Base-by-base conservation (phyloP, 1,139 yeast genomes). In the Magnusiomyces suaveolens region DNA sequence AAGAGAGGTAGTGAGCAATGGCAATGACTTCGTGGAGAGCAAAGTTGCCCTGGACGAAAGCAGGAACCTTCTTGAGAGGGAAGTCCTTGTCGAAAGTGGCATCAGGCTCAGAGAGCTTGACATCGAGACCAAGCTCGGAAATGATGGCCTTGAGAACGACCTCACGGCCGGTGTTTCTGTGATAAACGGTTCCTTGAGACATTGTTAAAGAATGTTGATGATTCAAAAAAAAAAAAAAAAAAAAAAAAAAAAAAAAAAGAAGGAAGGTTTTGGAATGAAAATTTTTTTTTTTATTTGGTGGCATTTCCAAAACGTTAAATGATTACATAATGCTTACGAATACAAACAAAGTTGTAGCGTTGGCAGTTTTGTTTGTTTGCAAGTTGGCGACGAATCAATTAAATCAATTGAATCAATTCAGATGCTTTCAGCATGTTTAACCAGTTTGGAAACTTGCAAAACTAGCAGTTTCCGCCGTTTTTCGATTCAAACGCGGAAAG, bases 21-120 rank as follows among this genome's bases (percentile, higher is more conserved):
- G 97, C 96, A 68, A 87, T 77, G 61, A 78, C 76, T 79, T 90
- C 97, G 65, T 80, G 78, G 67, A 90, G 77, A 70, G 81, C 81
- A 77, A 76, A 81, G 23, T 48, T 48, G 56, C 96, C 96, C 71
- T 86, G 84, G 62, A 85, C 81, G 65, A 85, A 87, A 62, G 89
- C 84, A 66, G 97, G 97, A 60, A 80, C 77, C 72, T 79, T 80
- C 66, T 74, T 77, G 67, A 83, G 73, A 64, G 96, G 96, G 81
- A 87, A 88, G 67, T 73, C 68, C 56, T 72, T 74, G 59, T 75
- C 79, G 71, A 72, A 83, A 36, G 48, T 32, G 49, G 66, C 73
- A 29, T 73, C 74, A 60, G 72, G 78, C 54, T 73, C 72, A 59
- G 76, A 75, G 59, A 84, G 65, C 63, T 78, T 75, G 68, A 89